These are phyloP conservation scores for Xenosphaeropsis pyriputrescens DNA, from an alignment of 2,329 filamentous ascomycete genomes.

Conservation along the genomic window DNA sequence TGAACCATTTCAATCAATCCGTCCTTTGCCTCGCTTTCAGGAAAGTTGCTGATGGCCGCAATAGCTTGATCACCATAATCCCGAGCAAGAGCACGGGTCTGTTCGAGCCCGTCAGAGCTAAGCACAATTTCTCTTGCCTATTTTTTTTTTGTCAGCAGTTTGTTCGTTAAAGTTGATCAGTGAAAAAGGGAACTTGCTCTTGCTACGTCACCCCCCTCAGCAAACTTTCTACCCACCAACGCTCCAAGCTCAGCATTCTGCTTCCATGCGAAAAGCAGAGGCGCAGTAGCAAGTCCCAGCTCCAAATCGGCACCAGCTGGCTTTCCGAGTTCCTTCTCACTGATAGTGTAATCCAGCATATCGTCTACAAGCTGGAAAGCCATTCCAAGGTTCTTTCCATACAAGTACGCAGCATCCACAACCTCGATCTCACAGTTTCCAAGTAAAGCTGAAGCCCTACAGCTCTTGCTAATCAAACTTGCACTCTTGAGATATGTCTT, in stretches of 20 bases:
- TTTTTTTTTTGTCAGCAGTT: conserved; percentile 6
- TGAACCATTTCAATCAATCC: conserved; percentile 87
- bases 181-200: conserved; percentile 41
- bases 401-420: conserved; percentile 81
- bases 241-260: conserved; percentile 69
- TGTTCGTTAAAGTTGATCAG: not conserved
- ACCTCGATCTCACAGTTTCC: conserved; percentile 64
- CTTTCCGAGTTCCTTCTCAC: conserved; percentile 75
- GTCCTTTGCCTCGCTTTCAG: conserved; percentile 86
- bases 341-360: conserved; percentile 91
- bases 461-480: conserved; percentile 90
- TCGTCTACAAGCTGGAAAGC: conserved; percentile 98
- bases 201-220: conserved; percentile 66
- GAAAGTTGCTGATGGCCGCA: conserved; percentile 68
- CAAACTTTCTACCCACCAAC: conserved; percentile 86
- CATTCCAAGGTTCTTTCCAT: conserved; percentile 84
- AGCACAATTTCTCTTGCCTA: conserved; percentile 80
- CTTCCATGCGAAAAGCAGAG: conserved; percentile 92
- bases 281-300: conserved; percentile 84
- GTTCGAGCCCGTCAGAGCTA: conserved; percentile 74
- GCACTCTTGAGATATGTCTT: conserved; percentile 98
- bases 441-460: conserved; percentile 75
- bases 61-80: conserved; percentile 85
- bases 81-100: conserved; percentile 79
- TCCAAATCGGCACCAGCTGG: conserved; percentile 90